Evolutionary conservation across 768 basidiomycete genomes (phyloP), one percentile per base, ranked within the genome.

Genomic region (Nidula microcarpa): DNA sequence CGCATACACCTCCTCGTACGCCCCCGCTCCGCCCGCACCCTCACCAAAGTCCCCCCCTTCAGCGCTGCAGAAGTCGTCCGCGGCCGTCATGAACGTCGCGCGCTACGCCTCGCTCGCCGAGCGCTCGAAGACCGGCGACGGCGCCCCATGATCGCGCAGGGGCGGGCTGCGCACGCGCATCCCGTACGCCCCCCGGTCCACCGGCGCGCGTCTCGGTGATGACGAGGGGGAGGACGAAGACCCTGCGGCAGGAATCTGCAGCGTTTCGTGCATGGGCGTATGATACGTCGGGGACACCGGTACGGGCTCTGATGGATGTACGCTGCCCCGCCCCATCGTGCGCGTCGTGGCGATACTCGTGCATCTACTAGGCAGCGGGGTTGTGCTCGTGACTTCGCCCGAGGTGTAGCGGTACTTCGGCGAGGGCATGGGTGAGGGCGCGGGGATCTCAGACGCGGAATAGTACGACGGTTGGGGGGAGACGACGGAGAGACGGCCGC

Each of bases 401-500:
- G 70, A 61, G 1, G 81, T 58, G 51, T 73, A 74, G 49, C 65
- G 72, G 62, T 79, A 80, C 53, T 73, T 65, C 4, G 83, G 71
- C 33, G 75, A 75, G 2, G 85, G 81, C 43, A 81, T 62, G 0
- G 87, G 86, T 4, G 87, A 87, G 10, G 83, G 75, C 4, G 74
- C 61, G 1, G 87, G 85, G 23, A 90, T 73, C 37, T 87, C 84
- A 4, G 78, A 86, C 5, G 74, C 79, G 16, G 88, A 87, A 63
- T 91, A 90, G 60, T 87, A 89, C 14, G 89, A 89, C 7, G 68
- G 67, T 18, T 69, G 73, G 3, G 79, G 78, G 2, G 75, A 76
- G 23, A 55, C 67, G 33, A 60, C 60, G 43, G 54, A 57, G 35
- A 57, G 60, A 16, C 55, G 36, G 47, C 63, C 60, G 56, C 47